Conservation (phyloP, 192 early-diverging fungal species). For the Diversispora epigaea region DNA sequence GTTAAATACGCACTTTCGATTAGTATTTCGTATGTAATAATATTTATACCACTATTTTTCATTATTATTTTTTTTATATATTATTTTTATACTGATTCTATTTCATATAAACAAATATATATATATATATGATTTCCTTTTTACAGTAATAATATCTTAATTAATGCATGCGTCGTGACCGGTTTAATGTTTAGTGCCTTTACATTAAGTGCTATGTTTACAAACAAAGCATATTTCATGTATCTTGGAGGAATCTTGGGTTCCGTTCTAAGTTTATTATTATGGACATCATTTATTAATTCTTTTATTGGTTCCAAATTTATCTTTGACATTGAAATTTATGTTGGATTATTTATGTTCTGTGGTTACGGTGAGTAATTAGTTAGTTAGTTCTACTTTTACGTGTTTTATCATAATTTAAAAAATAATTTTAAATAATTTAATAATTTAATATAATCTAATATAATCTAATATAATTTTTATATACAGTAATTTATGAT, state of each 20-base stretch:
- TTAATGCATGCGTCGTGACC: constrained; percentile 30
- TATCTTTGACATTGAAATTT: constrained; percentile 45
- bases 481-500: constrained; percentile 45
- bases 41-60: not conserved
- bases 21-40: constrained; percentile 1
- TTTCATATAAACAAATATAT: not conserved
- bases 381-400: not conserved
- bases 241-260: constrained; percentile 43
- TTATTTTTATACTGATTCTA: not conserved
- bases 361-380: constrained; percentile 36
- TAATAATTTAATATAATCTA: not conserved
- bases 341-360: constrained; percentile 49
- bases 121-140: not conserved
- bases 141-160: constrained; percentile 31
- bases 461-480: not conserved
- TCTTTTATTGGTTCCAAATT: constrained; percentile 37
- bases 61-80: not conserved
- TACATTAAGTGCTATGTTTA: constrained; percentile 40
- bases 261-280: constrained; percentile 34
- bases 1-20: constrained; percentile 2
- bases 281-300: constrained; percentile 39
- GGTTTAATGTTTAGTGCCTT: constrained; percentile 43
- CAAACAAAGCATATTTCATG: constrained; percentile 19
- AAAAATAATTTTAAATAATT: too few species aligned
- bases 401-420: too few species aligned